Conservation (phyloP, 2,329 filamentous ascomycete species). For the Claviceps lovelessii region DNA sequence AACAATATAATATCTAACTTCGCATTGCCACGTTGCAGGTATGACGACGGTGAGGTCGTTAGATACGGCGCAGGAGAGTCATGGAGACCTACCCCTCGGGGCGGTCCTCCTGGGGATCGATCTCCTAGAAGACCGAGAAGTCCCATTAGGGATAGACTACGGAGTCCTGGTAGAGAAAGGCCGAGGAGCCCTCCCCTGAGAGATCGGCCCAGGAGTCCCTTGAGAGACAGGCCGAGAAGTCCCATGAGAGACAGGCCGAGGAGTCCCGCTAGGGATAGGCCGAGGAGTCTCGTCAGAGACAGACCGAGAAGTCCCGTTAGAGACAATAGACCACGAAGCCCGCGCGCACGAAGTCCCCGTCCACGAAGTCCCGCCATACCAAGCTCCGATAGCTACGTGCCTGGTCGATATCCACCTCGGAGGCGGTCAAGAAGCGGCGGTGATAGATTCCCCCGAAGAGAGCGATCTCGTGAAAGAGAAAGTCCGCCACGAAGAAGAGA, state of each 20-base stretch:
- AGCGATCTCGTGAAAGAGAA: slow-evolving; percentile 27
- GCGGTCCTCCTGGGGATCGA: slow-evolving; percentile 20
- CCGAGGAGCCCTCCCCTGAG: slow-evolving; percentile 10
- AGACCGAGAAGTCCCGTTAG: too few relatives aligned
- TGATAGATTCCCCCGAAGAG: slow-evolving; percentile 26
- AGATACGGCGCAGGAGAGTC: slow-evolving; percentile 48
- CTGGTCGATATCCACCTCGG: slow-evolving; percentile 27
- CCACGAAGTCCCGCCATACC: slow-evolving; percentile 23
- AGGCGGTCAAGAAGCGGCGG: slow-evolving; percentile 27
- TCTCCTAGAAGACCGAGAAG: slow-evolving; percentile 23
- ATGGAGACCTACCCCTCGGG: slow-evolving; percentile 42
- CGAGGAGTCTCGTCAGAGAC: slow-evolving; percentile 17
- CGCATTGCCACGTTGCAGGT: slow-evolving; percentile 23
- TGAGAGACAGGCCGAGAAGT: slow-evolving; percentile 10
- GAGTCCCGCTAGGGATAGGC: slow-evolving; percentile 13
- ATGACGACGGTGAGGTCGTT: slow-evolving; percentile 47
- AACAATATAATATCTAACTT: not conserved
- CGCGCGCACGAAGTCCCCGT: slow-evolving; percentile 25
- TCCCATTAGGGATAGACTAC: not conserved
- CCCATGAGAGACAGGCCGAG: slow-evolving; percentile 15
- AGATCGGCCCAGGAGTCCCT: slow-evolving; percentile 10
- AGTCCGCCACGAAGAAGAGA: slow-evolving; percentile 23
- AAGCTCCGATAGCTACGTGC: slow-evolving; percentile 32
- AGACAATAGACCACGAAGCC: slow-evolving; percentile 13
- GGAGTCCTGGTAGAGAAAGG: not conserved